phyloP scores from a whole-genome alignment of 192 early-diverging fungal genomes.

The Backusella parvicylindrica region DNA sequence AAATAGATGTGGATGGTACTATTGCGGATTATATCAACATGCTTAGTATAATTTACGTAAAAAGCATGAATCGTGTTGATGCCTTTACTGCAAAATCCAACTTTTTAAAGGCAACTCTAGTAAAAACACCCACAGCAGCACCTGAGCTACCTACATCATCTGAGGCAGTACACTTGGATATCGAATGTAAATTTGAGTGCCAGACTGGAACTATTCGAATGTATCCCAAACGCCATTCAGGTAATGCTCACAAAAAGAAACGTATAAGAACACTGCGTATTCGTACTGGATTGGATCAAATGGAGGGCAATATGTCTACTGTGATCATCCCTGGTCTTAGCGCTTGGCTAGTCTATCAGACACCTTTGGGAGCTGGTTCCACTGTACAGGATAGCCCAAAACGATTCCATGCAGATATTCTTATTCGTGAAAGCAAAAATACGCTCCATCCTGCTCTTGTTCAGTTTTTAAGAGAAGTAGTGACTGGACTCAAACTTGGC shows the following conservation, averaged over 20 bases:
- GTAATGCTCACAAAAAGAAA: constrained; percentile 26
- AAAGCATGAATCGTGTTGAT: constrained; percentile 54
- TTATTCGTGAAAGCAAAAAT: constrained; percentile 70
- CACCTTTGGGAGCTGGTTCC: constrained; percentile 39
- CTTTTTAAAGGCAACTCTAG: neutral
- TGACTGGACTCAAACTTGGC: constrained; percentile 59
- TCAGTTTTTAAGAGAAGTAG: constrained; percentile 65
- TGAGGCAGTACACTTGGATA: constrained; percentile 40
- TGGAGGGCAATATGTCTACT: constrained; percentile 41
- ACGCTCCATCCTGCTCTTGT: constrained; percentile 67
- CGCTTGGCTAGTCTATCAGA: constrained; percentile 43
- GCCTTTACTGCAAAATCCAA: constrained; percentile 39
- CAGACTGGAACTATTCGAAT: constrained; percentile 45
- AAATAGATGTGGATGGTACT: constrained; percentile 64
- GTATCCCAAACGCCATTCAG: constrained; percentile 47
- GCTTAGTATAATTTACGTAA: constrained; percentile 59
- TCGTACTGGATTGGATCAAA: neutral
- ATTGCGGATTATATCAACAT: constrained; percentile 64
- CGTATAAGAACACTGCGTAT: constrained; percentile 8
- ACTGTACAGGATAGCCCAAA: constrained; percentile 27
- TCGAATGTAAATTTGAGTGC: constrained; percentile 47
- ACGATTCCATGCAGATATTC: constrained; percentile 57
- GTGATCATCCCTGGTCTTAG: constrained; percentile 53
- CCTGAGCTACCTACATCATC: neutral
- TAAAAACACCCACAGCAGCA: neutral